Evolutionary conservation across 352 stramenopile genomes (phyloP).

Genomic region (Phytophthora nicotianae): DNA sequence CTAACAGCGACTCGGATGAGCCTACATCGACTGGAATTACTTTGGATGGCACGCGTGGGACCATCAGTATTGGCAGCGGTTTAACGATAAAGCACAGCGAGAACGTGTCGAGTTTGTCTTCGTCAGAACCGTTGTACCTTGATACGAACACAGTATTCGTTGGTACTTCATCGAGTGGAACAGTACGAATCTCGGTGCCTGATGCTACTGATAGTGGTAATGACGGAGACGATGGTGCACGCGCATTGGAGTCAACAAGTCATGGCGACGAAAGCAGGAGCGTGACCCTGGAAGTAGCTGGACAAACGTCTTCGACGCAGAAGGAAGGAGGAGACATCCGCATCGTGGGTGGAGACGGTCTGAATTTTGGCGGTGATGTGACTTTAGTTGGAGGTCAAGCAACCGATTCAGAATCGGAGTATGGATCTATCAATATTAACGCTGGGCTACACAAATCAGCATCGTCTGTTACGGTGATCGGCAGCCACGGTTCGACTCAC

Average conservation of each 20-base stretch:
- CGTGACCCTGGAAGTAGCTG: constrained; percentile 52
- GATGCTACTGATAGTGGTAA: constrained; percentile 5
- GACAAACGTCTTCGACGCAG: constrained; percentile 55
- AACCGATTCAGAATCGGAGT: constrained; percentile 29
- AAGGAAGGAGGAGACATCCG: constrained; percentile 57
- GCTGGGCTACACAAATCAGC: constrained; percentile 45
- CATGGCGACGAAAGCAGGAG: constrained; percentile 26
- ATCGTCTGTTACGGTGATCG: constrained; percentile 65
- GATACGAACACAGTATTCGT: constrained; percentile 49
- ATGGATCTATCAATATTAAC: constrained; percentile 64
- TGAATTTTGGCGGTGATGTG: constrained; percentile 51
- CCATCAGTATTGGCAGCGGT: constrained; percentile 43
- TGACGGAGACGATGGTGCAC: constrained; percentile 16
- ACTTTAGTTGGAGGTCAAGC: constrained; percentile 49
- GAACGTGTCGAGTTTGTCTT: constrained; percentile 53
- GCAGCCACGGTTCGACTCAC: constrained; percentile 53
- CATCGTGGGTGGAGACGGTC: constrained; percentile 58
- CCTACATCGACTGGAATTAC: constrained; percentile 49
- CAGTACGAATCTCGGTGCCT: constrained; percentile 34
- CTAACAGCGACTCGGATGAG: constrained; percentile 54
- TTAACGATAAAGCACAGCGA: constrained; percentile 51
- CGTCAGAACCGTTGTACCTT: constrained; percentile 45
- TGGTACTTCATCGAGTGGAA: constrained; percentile 20
- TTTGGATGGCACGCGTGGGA: constrained; percentile 44
- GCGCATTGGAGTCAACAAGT: constrained; percentile 11